Percentiles rank a stretch among this genome's conserved stretches.
These are phyloP conservation scores for Sporisorium iseilematis-ciliati DNA, from an alignment of 1,284 basidiomycete genomes.

Conservation along the genomic window DNA sequence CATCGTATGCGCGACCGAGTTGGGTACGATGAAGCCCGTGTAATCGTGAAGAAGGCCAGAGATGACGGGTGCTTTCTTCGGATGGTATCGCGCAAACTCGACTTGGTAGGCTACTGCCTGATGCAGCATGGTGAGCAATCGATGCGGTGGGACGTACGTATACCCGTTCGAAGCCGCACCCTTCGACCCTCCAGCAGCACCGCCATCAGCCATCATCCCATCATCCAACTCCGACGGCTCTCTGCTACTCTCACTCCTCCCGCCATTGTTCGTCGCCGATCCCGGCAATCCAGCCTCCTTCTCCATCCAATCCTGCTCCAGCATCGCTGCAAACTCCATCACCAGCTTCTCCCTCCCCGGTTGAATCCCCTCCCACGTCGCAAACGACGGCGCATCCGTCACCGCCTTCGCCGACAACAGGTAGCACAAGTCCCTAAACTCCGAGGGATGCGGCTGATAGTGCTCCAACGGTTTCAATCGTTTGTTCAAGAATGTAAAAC, in stretches of 20 bases:
- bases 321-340: constrained; percentile 63
- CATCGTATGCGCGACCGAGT: constrained; percentile 59
- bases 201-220: constrained; percentile 27
- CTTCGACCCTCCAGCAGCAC: constrained; percentile 8
- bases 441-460: constrained; percentile 72
- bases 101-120: constrained; percentile 73
- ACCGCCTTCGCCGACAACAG: constrained; percentile 71
- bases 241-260: constrained; percentile 9
- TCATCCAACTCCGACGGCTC: constrained; percentile 37
- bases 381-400: constrained; percentile 72
- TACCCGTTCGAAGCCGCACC: constrained; percentile 23
- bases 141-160: constrained; percentile 70
- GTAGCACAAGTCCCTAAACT: constrained; percentile 73
- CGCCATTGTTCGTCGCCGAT: constrained; percentile 15
- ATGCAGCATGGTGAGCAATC: constrained; percentile 71
- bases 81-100: constrained; percentile 67
- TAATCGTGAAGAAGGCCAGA: constrained; percentile 64
- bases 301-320: constrained; percentile 64
- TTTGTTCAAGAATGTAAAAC: constrained; percentile 73
- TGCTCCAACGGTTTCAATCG: constrained; percentile 73
- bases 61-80: constrained; percentile 67
- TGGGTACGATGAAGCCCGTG: constrained; percentile 60
- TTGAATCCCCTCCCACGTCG: constrained; percentile 72
- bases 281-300: constrained; percentile 45
- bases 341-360: constrained; percentile 70